Conservation (phyloP, 768 basidiomycete genomes). For the Tulasnella sp. region DNA sequence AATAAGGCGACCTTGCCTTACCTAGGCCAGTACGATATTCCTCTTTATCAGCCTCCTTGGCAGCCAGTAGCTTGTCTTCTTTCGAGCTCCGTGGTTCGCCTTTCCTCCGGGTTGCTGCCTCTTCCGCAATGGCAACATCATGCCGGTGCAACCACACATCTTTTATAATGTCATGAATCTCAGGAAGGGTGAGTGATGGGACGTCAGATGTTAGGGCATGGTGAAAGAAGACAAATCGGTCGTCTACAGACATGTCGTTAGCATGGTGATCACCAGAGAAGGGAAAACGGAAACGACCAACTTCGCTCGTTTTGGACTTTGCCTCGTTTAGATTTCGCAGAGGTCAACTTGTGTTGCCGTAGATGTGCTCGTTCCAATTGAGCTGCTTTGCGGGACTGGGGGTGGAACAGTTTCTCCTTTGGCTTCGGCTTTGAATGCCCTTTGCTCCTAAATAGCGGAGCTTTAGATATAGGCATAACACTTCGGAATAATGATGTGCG, state of each 20-base stretch:
- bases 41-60: slow-evolving; percentile 59
- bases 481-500: background rate
- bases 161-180: slow-evolving; percentile 55
- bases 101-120: slow-evolving; percentile 54
- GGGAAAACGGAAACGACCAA: slow-evolving; percentile 25
- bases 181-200: slow-evolving; percentile 49
- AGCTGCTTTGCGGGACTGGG: slow-evolving; percentile 72
- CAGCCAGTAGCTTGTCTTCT: slow-evolving; percentile 60
- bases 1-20: slow-evolving; percentile 32
- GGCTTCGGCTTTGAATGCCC: slow-evolving; percentile 5
- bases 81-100: slow-evolving; percentile 67
- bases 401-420: slow-evolving; percentile 76
- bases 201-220: slow-evolving; percentile 56
- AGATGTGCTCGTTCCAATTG: slow-evolving; percentile 61
- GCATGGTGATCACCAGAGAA: background rate
- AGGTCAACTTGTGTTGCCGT: slow-evolving; percentile 59
- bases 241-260: slow-evolving; percentile 37
- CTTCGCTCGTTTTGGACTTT: slow-evolving; percentile 53
- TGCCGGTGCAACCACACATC: slow-evolving; percentile 69
- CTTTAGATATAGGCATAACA: background rate
- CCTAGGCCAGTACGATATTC: slow-evolving; percentile 76
- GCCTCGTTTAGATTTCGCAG: slow-evolving; percentile 46
- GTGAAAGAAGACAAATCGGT: slow-evolving; percentile 69
- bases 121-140: slow-evolving; percentile 55
- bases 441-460: background rate